A percentile compares a stretch with the other conserved stretches of the same genome.
Conservation (phyloP, 306 rosid genomes). For the Vigna radiata region DNA sequence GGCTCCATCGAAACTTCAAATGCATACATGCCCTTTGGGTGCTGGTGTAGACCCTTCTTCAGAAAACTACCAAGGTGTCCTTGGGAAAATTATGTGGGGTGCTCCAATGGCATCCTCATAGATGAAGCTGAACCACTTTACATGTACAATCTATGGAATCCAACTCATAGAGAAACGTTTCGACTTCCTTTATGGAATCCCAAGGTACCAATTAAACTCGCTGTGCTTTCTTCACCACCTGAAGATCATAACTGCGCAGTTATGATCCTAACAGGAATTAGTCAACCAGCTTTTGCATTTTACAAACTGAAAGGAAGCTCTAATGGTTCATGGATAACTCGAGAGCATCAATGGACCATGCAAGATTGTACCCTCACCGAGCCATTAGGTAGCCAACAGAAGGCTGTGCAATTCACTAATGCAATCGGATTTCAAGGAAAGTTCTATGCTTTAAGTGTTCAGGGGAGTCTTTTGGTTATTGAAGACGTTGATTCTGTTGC, state of each 20-base stretch:
- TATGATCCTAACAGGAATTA: conserved; percentile 32
- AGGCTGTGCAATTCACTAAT: conserved; percentile 37
- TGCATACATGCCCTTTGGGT: not conserved
- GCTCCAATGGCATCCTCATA: conserved; percentile 36
- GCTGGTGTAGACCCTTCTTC: not conserved
- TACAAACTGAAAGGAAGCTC: not conserved
- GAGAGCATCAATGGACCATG: conserved; percentile 31
- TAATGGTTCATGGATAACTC: not conserved
- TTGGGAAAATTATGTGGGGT: conserved; percentile 34
- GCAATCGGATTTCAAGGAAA: conserved; percentile 36
- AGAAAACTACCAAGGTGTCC: conserved; percentile 15
- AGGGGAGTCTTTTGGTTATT: conserved; percentile 20
- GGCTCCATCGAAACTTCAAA: not conserved
- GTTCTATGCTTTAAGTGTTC: conserved; percentile 31
- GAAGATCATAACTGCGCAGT: conserved; percentile 15
- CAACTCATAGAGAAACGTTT: not conserved
- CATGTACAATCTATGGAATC: conserved; percentile 27
- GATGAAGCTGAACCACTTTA: conserved; percentile 15
- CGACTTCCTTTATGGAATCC: conserved; percentile 39
- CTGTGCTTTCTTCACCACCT: conserved; percentile 38
- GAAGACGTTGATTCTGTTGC: conserved; percentile 2
- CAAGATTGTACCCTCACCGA: conserved; percentile 33
- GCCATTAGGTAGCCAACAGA: not conserved
- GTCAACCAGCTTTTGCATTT: conserved; percentile 38
- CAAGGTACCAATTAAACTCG: conserved; percentile 16